Evolutionary conservation across 805 yeast species (phyloP), one percentile per base, ranked within the genome.

Genomic region (Kluyveromyces dobzhanskii): DNA sequence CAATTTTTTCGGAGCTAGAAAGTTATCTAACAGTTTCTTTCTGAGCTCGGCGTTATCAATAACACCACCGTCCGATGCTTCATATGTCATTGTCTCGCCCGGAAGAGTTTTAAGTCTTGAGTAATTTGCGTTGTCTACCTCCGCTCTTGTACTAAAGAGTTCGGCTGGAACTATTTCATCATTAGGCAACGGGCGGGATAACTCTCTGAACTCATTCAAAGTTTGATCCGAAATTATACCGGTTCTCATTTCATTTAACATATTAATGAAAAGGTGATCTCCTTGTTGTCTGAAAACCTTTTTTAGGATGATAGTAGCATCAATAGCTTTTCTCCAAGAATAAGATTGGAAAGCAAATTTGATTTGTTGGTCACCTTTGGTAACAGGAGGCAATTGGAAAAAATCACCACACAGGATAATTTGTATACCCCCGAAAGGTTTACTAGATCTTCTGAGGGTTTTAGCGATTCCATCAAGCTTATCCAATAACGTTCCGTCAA

Each of bases 341-440:
- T 58, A 48, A 21, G 79, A 67, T 45, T 82, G 82, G 60, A 84
- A 84, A 5, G 88, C 80, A 62, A 78, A 83, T 36, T 50, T 48
- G 2, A 65, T 56, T 36, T 44, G 62, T 33, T 41, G 48, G 17
- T 44, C 48, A 42, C 46, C 56, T 40, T 59, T 51, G 3, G 53
- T 51, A 2, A 61, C 64, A 0, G 94, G 94, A 0, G 94, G 94
- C 32, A 84, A 59, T 53, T 84, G 94, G 55, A 75, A 83, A 54
- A 84, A 84, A 56, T 84, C 94, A 5, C 94, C 94, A 63, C 85
- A 78, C 12, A 79, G 71, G 24, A 84, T 70, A 13, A 84, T 51
- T 49, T 84, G 94, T 17, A 84, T 77, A 0, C 92, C 92, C 17
- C 94, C 94, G 66, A 84, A 84, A 1, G 94, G 88, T 25, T 46